These are phyloP conservation scores for Raffaelea deltoideospora DNA, from an alignment of 2,329 filamentous ascomycete genomes.

Conservation along the genomic window DNA sequence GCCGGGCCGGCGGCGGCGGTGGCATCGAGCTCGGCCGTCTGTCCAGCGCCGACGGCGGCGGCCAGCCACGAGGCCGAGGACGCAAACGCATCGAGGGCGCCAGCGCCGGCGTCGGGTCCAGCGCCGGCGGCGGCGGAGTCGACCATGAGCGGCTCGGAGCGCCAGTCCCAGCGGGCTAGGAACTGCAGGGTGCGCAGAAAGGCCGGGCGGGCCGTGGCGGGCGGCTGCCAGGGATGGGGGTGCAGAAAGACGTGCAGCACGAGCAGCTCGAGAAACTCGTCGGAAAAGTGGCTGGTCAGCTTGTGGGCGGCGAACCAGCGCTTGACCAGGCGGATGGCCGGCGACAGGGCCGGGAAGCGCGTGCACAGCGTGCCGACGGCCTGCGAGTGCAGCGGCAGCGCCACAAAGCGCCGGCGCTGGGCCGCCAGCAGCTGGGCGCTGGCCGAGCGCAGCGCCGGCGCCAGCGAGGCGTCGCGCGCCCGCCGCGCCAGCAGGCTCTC, in stretches of 20 bases:
- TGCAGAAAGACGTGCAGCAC: constrained; percentile 65
- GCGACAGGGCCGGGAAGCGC: constrained; percentile 62
- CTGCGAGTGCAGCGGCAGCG: constrained; percentile 66
- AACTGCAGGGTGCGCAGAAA: constrained; percentile 70
- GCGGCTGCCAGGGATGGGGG: constrained; percentile 65
- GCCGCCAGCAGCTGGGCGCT: constrained; percentile 52
- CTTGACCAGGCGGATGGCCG: constrained; percentile 72
- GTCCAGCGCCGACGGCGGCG: background rate
- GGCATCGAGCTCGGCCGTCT: constrained; percentile 25
- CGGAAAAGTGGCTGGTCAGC: constrained; percentile 57
- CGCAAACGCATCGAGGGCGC: too few species aligned
- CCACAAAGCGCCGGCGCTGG: constrained; percentile 57
- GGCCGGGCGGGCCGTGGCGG: constrained; percentile 62
- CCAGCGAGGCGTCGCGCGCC: constrained; percentile 56
- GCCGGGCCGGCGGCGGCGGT: constrained; percentile 15
- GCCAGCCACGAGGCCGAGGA: constrained; percentile 41
- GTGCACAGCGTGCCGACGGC: constrained; percentile 68
- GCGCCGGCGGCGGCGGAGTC: too few species aligned
- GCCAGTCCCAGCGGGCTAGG: constrained; percentile 85
- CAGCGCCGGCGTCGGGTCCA: constrained; percentile 43
- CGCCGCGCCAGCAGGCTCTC: constrained; percentile 65
- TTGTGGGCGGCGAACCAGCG: constrained; percentile 81
- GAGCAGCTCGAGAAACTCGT: constrained; percentile 75
- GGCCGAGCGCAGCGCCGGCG: constrained; percentile 50
- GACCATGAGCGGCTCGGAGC: constrained; percentile 63